Base-by-base conservation (phyloP, 192 early-diverging fungal species). In the Neocallimastix lanati region DNA sequence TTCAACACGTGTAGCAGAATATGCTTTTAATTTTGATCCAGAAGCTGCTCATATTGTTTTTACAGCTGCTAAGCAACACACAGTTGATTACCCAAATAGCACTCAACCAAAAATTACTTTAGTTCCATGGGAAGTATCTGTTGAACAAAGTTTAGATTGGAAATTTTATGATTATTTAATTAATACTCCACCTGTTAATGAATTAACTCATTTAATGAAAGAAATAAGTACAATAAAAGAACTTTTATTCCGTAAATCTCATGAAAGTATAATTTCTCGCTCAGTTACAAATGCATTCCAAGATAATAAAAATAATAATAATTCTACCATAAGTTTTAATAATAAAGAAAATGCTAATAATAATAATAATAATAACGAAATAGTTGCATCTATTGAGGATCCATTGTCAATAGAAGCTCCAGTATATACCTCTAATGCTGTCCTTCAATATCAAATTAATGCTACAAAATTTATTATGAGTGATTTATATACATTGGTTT, bases 1-100 rank as follows among this genome's bases (percentile, higher is more conserved):
- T 79, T 77, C 84, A 0, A 86, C 80, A 78, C 83, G 86, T 29
- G 79, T 83, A 11, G 85, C 82, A 79, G 81, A 83, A 77, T 83
- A 29, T 29, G 30, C 29, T n/a, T 18, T 28, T 80, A 36, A 77
- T 27, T 29, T 79, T 29, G 29, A 28, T 76, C 79, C 79, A n/a
- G 79, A 80, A 33, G 50, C 38, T 16, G 79, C 79, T 16, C 79
- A 80, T 28, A 77, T 80, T 18, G 79, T 80, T 77, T 80, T 80
- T 15, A 76, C 79, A 36, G 33, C 36, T 2, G 33, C 79, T 28
- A 77, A 67, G n/a, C 50, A 67, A 67, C 11, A 67, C n/a, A 67
- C 25, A n/a, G 50, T n/a, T 9, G 50, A 67, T n/a, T 7, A 67
- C 11, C 50, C 50, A 25, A 1, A 67, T 67, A n/a, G n/a, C n/a